Base-by-base conservation (phyloP, 108 stramenopile genomes). In the Nitzschia sp. region DNA sequence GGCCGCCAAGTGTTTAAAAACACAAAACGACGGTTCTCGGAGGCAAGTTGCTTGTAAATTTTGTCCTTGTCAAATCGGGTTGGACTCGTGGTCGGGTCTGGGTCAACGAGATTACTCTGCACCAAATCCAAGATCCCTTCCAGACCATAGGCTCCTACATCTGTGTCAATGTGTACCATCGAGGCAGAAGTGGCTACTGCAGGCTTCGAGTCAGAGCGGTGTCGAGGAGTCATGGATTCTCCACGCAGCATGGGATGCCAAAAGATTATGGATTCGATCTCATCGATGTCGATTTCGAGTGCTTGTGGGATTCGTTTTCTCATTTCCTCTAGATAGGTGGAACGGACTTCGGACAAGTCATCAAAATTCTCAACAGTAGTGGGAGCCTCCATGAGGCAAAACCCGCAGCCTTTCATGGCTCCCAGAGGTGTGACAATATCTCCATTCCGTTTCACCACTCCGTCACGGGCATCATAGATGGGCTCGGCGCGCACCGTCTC, bases 231-330 rank as follows among this genome's bases (percentile, higher is more conserved):
- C 53, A 55, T 41, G 11, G 32, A 25, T 73, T 79, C 76, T 41
- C 85, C 85, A 25, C 85, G 72, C 19, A 77, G 21, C 80, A 81
- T 83, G 21, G 85, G 85, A 67, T 86, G 65, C 79, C 77, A 86
- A 53, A 70, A 70, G 16, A 70, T 31, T 25, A 59, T 59, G 46
- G 41, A 34, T 70, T 34, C 36, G 11, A 32, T 44, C 34, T 59
- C 11, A n/a, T 29, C 9, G 16, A 4, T 0, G 44, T 29, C 36
- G 44, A 58, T 30, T 21, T 48, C 32, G 27, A 77, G 58, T 58
- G 69, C 76, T 57, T 31, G 3, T 5, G 52, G 61, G 32, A 71
- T 71, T 1, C 55, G 16, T 4, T 66, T 29, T 59, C 56, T 28
- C 29, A 77, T 38, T 53, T 65, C 63, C 34, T 29, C 21, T 23